Conservation (phyloP, 352 stramenopile species). For the Pythium aristosporum region DNA sequence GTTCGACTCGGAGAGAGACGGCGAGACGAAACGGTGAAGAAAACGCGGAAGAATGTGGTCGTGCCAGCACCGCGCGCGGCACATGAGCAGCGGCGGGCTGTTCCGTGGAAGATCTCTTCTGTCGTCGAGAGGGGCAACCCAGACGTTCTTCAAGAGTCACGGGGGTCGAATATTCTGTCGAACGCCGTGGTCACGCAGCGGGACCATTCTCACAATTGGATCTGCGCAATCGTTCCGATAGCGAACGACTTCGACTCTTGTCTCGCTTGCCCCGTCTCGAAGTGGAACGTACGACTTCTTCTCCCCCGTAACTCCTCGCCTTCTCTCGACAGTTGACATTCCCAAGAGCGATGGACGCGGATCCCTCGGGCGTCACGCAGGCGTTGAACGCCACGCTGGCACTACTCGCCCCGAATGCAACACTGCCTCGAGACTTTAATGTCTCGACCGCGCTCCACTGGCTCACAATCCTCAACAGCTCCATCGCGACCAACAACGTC, state of each 20-base stretch:
- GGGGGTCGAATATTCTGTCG: neutral
- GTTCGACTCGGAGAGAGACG: neutral
- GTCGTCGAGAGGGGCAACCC: neutral
- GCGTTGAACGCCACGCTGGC: slow-evolving; percentile 14
- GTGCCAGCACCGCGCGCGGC: neutral
- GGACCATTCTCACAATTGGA: slow-evolving; percentile 3
- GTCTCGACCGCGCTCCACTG: slow-evolving; percentile 18
- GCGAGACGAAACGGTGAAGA: neutral
- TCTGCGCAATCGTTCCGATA: slow-evolving; percentile 5
- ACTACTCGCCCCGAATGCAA: slow-evolving; percentile 12
- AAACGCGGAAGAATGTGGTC: slow-evolving; percentile 1
- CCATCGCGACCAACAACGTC: slow-evolving; percentile 18
- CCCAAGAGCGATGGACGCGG: slow-evolving; percentile 5
- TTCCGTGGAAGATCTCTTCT: slow-evolving; percentile 4
- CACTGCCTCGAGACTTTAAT: slow-evolving; percentile 16
- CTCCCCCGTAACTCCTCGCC: neutral
- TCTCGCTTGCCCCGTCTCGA: neutral
- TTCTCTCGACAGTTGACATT: neutral
- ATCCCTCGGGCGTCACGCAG: neutral
- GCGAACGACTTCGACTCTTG: neutral
- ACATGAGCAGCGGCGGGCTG: neutral
- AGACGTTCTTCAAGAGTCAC: neutral
- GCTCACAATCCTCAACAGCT: slow-evolving; percentile 17
- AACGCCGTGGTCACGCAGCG: neutral
- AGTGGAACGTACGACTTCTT: neutral